Evolutionary conservation across 176 grass and related monocot genomes (phyloP).

Genomic region (Otatea glauca): DNA sequence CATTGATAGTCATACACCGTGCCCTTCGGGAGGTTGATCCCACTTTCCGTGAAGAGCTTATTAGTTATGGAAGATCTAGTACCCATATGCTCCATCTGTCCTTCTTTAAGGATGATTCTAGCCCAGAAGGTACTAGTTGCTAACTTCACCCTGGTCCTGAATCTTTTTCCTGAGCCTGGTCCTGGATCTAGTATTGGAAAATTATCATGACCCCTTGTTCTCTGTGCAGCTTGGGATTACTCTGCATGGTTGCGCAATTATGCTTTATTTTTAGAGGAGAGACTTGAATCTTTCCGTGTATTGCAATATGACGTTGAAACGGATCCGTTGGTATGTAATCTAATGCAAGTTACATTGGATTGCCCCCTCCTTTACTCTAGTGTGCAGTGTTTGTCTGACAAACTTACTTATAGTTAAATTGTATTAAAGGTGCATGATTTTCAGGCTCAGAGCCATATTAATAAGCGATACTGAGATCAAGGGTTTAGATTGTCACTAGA

Average conservation of each 20-base stretch:
- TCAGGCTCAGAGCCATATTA: not conserved
- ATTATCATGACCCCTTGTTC: conserved; percentile 32
- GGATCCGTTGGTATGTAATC: conserved; percentile 65
- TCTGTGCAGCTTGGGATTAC: conserved; percentile 88
- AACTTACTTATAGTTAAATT: not conserved
- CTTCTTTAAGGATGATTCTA: conserved; percentile 94
- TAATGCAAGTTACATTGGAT: conserved; percentile 1
- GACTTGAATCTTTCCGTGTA: conserved; percentile 75
- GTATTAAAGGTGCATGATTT: conserved; percentile 2
- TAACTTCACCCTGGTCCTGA: conserved; percentile 9
- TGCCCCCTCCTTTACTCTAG: not conserved
- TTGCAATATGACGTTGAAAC: conserved; percentile 81
- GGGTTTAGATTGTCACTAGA: not conserved
- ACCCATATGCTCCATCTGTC: conserved; percentile 83
- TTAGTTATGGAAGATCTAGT: conserved; percentile 80
- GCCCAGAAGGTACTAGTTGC: conserved; percentile 67
- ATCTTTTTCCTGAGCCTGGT: not conserved
- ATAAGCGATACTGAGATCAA: not conserved
- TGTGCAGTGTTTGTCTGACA: not conserved
- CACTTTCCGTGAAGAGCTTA: conserved; percentile 84
- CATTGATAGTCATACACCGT: conserved; percentile 85
- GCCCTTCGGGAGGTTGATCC: conserved; percentile 82
- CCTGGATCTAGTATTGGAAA: conserved; percentile 20
- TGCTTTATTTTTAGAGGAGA: conserved; percentile 93
- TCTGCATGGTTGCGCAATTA: conserved; percentile 93